Percentiles rank a stretch among this genome's conserved stretches.
Conservation (phyloP, 768 basidiomycete species). For the Suillus spraguei region DNA sequence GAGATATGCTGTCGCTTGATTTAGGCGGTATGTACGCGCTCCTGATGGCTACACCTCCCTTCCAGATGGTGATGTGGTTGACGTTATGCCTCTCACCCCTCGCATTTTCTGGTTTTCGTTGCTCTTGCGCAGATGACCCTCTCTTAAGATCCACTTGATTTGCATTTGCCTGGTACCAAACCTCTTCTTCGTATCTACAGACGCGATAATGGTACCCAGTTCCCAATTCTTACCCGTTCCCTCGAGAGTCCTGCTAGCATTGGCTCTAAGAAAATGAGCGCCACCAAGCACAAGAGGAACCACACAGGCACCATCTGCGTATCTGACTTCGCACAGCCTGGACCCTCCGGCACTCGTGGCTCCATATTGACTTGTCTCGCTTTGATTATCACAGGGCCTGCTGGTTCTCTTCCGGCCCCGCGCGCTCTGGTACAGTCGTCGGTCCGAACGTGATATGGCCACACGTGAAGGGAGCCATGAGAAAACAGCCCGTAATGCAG, state of each 20-base stretch:
- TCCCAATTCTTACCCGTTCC: no score
- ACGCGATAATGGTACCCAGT: slow-evolving; percentile 10
- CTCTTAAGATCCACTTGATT: no score
- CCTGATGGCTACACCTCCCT: not conserved
- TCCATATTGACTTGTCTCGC: not conserved
- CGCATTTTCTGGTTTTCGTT: slow-evolving; percentile 9
- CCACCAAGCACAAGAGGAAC: no score
- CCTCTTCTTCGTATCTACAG: not conserved
- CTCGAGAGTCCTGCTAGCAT: no score
- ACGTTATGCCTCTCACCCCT: slow-evolving; percentile 1
- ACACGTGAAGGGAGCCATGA: not conserved
- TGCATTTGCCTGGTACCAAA: not conserved
- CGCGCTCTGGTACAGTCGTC: slow-evolving; percentile 52
- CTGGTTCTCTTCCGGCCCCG: slow-evolving; percentile 28
- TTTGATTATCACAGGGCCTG: no score
- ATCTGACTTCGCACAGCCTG: no score
- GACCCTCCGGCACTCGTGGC: not conserved
- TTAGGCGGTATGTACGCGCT: slow-evolving; percentile 29
- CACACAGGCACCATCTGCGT: slow-evolving; percentile 47
- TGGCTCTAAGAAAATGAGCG: no score
- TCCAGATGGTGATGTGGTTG: not conserved
- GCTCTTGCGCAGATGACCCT: slow-evolving; percentile 16
- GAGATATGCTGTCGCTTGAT: slow-evolving; percentile 25
- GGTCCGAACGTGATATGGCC: slow-evolving; percentile 24
- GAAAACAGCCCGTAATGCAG: not conserved